phyloP scores from a whole-genome alignment of 2,329 filamentous ascomycete genomes.

The Emergomyces orientalis region DNA sequence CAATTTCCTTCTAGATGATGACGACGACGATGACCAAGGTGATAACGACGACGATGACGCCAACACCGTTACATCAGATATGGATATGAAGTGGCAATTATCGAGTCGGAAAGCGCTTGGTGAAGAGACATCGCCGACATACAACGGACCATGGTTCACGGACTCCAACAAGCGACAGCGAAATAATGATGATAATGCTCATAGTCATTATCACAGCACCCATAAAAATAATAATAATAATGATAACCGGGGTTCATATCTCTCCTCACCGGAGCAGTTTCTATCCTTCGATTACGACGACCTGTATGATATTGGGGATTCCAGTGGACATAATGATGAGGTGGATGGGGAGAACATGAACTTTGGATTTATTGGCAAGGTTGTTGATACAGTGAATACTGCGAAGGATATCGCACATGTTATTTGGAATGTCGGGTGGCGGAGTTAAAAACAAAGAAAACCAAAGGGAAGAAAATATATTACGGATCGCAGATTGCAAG shows the following conservation, averaged over 20 bases:
- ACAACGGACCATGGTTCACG: conserved; percentile 2
- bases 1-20: conserved; percentile 11
- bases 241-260: conserved; percentile 2
- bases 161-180: conserved; percentile 23
- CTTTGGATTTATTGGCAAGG: conserved; percentile 14
- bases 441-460: conserved; percentile 6
- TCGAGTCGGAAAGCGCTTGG: neutral
- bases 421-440: conserved; percentile 22
- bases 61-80: neutral
- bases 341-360: conserved; percentile 6
- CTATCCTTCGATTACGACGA: conserved; percentile 12
- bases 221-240: neutral
- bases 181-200: neutral
- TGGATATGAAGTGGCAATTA: conserved; percentile 9
- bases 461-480: too few relatives aligned
- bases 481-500: neutral
- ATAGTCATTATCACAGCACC: neutral
- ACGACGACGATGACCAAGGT: conserved; percentile 6
- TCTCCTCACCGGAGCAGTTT: conserved; percentile 13
- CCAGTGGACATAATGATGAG: neutral
- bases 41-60: conserved; percentile 3
- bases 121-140: neutral
- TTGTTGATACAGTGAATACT: conserved; percentile 18
- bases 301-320: conserved; percentile 1
- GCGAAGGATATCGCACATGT: conserved; percentile 20